These are phyloP conservation scores for Orbilia quercus DNA, from an alignment of 2,329 filamentous ascomycete genomes.

Conservation along the genomic window DNA sequence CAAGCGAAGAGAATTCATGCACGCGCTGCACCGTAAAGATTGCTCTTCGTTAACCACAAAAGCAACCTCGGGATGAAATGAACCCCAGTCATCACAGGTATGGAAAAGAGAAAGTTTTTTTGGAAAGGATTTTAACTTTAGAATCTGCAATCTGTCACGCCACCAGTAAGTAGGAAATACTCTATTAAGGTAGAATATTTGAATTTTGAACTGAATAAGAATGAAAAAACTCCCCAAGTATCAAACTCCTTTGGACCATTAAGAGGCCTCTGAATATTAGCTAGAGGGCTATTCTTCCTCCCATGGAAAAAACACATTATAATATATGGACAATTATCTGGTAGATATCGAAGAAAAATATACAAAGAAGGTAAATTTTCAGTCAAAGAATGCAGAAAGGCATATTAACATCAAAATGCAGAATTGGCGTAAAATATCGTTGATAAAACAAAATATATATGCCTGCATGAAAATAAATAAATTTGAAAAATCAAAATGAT, in stretches of 20 bases:
- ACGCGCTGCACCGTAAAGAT: conserved; percentile 23
- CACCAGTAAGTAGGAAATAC: conserved; percentile 6
- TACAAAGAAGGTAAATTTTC: conserved; percentile 34
- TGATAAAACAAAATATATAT: conserved; percentile 22
- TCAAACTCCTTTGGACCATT: conserved; percentile 30
- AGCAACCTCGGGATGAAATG: not conserved
- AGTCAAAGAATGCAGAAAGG: not conserved
- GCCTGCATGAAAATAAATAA: conserved; percentile 28
- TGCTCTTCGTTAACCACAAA: conserved; percentile 6
- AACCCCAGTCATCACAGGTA: not conserved
- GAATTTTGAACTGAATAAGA: not conserved
- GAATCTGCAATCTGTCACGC: conserved; percentile 9
- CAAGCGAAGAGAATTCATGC: conserved; percentile 16
- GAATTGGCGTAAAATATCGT: conserved; percentile 23
- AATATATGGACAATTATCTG: conserved; percentile 36
- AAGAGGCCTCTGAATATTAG: not conserved
- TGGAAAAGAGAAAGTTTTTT: conserved; percentile 7
- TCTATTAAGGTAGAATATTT: not conserved
- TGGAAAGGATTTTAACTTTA: not conserved
- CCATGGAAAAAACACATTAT: conserved; percentile 4
- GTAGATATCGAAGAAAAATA: conserved; percentile 13
- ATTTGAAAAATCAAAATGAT: no score
- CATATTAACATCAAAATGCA: conserved; percentile 44
- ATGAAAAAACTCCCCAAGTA: conserved; percentile 9
- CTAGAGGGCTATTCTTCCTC: no score